Evolutionary conservation across 2,329 filamentous ascomycete species (phyloP).

Genomic region (Clarireedia sp.): DNA sequence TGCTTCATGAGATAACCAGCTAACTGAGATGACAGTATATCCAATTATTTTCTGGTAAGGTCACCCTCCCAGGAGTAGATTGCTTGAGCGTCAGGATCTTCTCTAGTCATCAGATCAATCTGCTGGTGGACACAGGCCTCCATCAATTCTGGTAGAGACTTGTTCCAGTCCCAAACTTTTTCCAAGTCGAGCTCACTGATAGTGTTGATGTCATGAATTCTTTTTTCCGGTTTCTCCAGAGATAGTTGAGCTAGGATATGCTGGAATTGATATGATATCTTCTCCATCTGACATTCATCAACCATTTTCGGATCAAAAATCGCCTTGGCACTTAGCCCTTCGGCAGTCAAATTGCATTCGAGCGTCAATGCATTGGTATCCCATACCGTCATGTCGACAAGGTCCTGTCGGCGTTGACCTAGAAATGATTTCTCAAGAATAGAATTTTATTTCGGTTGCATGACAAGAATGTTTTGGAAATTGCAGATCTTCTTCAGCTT

Average conservation of each 20-base stretch:
- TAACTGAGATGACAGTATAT: not conserved
- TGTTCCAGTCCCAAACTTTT: slow-evolving; percentile 14
- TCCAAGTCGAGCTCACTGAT: slow-evolving; percentile 4
- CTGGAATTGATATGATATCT: not conserved
- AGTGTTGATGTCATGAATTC: not conserved
- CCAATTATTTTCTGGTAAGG: not conserved
- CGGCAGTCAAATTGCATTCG: not conserved
- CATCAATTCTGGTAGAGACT: slow-evolving; percentile 7
- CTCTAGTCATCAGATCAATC: slow-evolving; percentile 5
- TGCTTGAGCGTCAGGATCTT: slow-evolving; percentile 10
- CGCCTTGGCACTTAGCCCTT: not conserved
- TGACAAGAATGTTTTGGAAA: slow-evolving; percentile 19
- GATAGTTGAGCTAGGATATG: not conserved
- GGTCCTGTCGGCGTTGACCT: not conserved
- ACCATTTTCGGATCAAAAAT: not conserved
- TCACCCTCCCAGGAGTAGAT: slow-evolving; percentile 3
- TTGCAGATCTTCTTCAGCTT: slow-evolving; percentile 14
- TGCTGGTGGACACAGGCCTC: slow-evolving; percentile 20
- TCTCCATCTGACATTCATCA: not conserved
- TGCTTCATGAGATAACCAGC: slow-evolving; percentile 10
- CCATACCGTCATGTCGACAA: not conserved
- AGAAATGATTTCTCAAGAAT: not conserved
- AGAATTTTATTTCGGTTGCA: slow-evolving; percentile 12
- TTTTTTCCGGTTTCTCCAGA: not conserved
- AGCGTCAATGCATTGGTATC: not conserved